phyloP scores from a whole-genome alignment of 371 early-diverging fungal species.

The Mortierella sp. region DNA sequence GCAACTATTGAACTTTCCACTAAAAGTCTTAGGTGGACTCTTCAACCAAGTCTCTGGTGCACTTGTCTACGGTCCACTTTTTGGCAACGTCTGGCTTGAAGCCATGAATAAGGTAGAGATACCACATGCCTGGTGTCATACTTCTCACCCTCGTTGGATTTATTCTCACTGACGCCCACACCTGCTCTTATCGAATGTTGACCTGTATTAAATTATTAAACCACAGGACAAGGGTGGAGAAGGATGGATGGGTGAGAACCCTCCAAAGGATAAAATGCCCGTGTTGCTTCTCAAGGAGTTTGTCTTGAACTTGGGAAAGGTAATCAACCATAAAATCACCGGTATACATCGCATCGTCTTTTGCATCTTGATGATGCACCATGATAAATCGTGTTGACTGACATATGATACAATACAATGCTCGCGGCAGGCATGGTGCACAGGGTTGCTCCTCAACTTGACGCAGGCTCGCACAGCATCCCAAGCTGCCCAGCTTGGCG shows the following conservation, averaged over 20 bases:
- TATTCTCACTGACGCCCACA: not conserved
- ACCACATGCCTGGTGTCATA: not conserved
- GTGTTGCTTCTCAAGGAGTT: constrained; percentile 39
- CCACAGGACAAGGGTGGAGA: constrained; percentile 48
- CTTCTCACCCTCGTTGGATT: not conserved
- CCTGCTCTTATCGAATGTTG: not conserved
- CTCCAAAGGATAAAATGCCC: constrained; percentile 9
- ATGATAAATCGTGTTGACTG: not conserved
- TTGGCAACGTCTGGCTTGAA: constrained; percentile 49
- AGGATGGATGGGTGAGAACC: constrained; percentile 15
- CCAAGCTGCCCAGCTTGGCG: constrained; percentile 49
- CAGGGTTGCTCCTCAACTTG: constrained; percentile 49
- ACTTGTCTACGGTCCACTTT: constrained; percentile 52
- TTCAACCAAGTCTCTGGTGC: constrained; percentile 47
- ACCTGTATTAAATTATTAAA: not conserved
- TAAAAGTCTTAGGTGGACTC: constrained; percentile 39
- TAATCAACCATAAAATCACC: not conserved
- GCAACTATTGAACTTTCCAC: not conserved
- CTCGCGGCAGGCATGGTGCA: constrained; percentile 36
- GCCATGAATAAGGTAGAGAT: constrained; percentile 50
- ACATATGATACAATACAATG: not conserved
- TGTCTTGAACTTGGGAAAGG: constrained; percentile 41
- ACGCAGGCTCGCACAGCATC: constrained; percentile 50
- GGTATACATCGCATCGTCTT: no score
- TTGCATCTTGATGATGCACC: no score